Evolutionary conservation across 2,329 filamentous ascomycete species (phyloP), one percentile per base, ranked within the genome.

Genomic region (Thelonectria olida): DNA sequence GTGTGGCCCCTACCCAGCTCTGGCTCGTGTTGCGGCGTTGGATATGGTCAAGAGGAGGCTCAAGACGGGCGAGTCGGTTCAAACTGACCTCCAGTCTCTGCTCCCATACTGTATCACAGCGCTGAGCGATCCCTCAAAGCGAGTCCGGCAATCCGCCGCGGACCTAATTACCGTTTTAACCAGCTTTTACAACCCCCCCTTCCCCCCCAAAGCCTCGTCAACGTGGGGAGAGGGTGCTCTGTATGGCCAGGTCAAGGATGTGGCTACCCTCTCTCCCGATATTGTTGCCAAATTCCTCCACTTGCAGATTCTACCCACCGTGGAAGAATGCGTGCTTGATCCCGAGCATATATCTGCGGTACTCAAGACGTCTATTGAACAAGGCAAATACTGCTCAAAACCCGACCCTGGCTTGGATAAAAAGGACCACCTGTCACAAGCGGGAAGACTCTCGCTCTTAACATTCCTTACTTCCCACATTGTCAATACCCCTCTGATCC

Each of bases 241-340:
- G 1, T 96, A 96, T 72, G 88, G 88, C 5, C 78, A 82, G 47
- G 78, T 79, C 6, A 79, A 78, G 25, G 76, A 83, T 34, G 74
- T 90, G 15, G 80, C 84, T 45, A 87, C 85, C 81, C 81, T 96
- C 54, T 76, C 85, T 4, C 72, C 79, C 1, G 84, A 88, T 22
- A 84, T 90, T 54, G 80, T 81, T 2, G 79, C 84, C 42, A 88
- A 86, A 59, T 77, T 96, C 19, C 72, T 96, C 1, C 83, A 87
- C 19, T 82, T 86, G 19, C 82, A 91, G 36, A 78, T 97, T n/a
- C 75, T 92, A 19, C 92, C 92, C 0, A 86, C 85, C 2, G 79
- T 97, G 9, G 94, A 97, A 76, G 96, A 97, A 76, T 96, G 90
- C 71, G 84, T 95, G 4, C 86, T 97, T 67, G 93, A 98, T 72